Evolutionary conservation across 2,329 filamentous ascomycete genomes (phyloP), one percentile per base, ranked within the genome.

Genomic region (Aspergillus sp.): DNA sequence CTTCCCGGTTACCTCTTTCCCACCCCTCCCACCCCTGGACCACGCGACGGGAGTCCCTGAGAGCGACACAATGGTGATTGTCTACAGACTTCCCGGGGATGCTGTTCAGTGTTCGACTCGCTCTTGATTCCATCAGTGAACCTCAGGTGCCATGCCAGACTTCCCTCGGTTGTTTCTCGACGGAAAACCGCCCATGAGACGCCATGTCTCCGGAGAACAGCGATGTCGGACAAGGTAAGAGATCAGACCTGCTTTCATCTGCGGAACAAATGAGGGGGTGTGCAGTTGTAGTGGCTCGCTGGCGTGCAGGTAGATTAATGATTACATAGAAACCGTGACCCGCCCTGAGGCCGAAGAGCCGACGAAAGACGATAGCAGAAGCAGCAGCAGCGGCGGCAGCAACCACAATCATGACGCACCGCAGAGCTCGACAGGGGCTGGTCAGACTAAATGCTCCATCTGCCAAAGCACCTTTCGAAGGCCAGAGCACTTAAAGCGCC

Each of bases 401-500:
- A 53, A 51, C 44, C 49, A 58, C 49, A 59, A 64, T 32, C 60
- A 55, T 38, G 62, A 66, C 42, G 41, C 42, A 13, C 62, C 62
- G 30, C 57, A 58, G 23, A 58, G 39, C 58, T 62, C 56, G 17
- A 58, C 62, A 4, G 52, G 55, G 36, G 36, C 64, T 10, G 66
- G 69, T 6, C 68, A 70, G 54, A 66, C 71, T 8, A 68, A 70
- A 64, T 77, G 75, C 57, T 68, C 70, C 2, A 67, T 75, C 32
- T 79, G 77, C 59, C 66, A 71, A 56, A 77, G 70, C 51, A 73
- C 68, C 11, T 79, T 79, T 57, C 67, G 72, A 59, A 70, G 77
- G 61, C 75, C 73, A 7, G 77, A 79, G 61, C 76, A 78, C 64
- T 61, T 79, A 41, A 79, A 77, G 64, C 74, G 77, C 23, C 76